phyloP scores from a whole-genome alignment of 2,329 filamentous ascomycete genomes.

The Paracamarosporium sp. region DNA sequence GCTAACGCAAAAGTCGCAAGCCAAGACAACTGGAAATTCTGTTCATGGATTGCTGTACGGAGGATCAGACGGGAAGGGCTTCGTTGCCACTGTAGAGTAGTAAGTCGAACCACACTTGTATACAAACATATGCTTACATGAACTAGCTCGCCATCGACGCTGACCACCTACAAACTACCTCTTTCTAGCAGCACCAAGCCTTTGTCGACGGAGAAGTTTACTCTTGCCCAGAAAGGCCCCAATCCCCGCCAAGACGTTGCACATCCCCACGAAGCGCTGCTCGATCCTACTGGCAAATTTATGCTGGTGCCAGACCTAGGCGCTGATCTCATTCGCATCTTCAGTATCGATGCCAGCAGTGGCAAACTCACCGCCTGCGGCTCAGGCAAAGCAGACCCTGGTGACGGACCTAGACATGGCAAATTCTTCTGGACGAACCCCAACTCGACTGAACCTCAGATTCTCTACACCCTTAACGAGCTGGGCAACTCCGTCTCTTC shows the following conservation, averaged over 20 bases:
- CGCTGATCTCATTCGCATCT: constrained; percentile 61
- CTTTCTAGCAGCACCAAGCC: constrained; percentile 22
- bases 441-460: not conserved
- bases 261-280: constrained; percentile 59
- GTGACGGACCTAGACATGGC: constrained; percentile 60
- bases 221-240: constrained; percentile 46
- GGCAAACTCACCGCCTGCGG: constrained; percentile 54
- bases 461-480: constrained; percentile 31
- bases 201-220: constrained; percentile 20
- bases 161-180: constrained; percentile 34
- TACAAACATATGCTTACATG: not conserved
- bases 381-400: constrained; percentile 47
- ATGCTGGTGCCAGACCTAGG: constrained; percentile 60
- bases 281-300: constrained; percentile 55
- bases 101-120: constrained; percentile 8
- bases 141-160: constrained; percentile 24
- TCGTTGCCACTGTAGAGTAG: constrained; percentile 24
- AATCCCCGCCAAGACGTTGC: constrained; percentile 58
- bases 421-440: constrained; percentile 46
- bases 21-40: constrained; percentile 20
- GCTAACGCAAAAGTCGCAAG: not conserved
- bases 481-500: constrained; percentile 30
- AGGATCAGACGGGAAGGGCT: constrained; percentile 24
- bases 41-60: constrained; percentile 23
- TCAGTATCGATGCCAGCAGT: constrained; percentile 52